phyloP scores from a whole-genome alignment of 116 monocot genomes.

The Posidonia oceanica region DNA sequence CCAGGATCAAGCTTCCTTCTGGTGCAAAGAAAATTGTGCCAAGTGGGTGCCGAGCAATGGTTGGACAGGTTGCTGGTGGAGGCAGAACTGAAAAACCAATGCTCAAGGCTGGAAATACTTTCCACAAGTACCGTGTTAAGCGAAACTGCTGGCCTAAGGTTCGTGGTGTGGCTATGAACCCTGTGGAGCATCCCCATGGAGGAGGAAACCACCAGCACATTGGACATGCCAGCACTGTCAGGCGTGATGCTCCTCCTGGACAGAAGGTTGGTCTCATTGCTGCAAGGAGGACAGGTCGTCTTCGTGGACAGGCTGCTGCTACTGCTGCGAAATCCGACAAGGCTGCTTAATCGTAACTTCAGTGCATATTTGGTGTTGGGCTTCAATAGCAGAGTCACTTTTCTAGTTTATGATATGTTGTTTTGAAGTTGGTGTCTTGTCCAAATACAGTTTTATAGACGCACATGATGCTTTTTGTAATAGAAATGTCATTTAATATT shows the following conservation, averaged over 20 bases:
- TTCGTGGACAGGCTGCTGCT: conserved; percentile 58
- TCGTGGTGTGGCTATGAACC: conserved; percentile 71
- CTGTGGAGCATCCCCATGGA: conserved; percentile 66
- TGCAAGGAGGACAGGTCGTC: conserved; percentile 57
- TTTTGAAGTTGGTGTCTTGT: no score
- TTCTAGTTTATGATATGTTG: no score
- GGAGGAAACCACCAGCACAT: conserved; percentile 76
- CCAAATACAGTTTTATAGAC: no score
- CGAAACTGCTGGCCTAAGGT: conserved; percentile 73
- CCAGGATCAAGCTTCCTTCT: conserved; percentile 66
- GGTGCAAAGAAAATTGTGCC: conserved; percentile 59
- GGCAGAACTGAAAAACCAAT: conserved; percentile 56
- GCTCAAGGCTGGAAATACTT: conserved; percentile 57
- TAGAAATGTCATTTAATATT: no score
- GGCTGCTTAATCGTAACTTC: background rate
- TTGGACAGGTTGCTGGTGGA: conserved; percentile 60
- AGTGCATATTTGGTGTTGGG: no score
- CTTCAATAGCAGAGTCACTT: no score
- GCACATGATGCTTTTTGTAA: no score
- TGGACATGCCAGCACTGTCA: conserved; percentile 51
- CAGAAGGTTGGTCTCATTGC: conserved; percentile 77
- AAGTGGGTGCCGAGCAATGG: conserved; percentile 52
- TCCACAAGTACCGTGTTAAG: conserved; percentile 59
- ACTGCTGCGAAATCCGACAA: conserved; percentile 35
- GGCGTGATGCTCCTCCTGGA: conserved; percentile 59